Percentiles rank a stretch among this genome's conserved stretches.
phyloP scores from a whole-genome alignment of 371 early-diverging fungal genomes.

The Smittium culicis region DNA sequence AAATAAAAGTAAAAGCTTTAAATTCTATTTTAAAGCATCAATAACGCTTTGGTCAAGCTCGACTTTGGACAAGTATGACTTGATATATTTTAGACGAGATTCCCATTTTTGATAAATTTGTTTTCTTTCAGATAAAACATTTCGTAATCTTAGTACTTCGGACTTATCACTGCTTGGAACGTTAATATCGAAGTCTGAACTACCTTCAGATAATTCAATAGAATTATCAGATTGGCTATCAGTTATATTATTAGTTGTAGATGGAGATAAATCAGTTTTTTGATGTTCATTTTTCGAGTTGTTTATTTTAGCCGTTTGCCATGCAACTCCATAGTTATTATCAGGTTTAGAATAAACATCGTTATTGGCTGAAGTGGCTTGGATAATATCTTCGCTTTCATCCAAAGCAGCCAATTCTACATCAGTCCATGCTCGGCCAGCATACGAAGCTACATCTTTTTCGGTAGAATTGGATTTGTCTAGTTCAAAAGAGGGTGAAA shows the following conservation, averaged over 20 bases:
- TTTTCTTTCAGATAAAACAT: background rate
- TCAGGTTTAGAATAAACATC: background rate
- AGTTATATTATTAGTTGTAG: too few species aligned
- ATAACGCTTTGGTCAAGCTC: background rate
- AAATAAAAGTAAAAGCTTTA: background rate
- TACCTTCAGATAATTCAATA: background rate
- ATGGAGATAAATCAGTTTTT: too few species aligned
- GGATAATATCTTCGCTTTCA: background rate
- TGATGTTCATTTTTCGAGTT: background rate
- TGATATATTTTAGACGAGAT: background rate
- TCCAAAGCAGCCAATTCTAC: constrained; percentile 9
- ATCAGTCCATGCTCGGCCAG: constrained; percentile 9
- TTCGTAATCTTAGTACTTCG: background rate
- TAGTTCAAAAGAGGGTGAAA: background rate
- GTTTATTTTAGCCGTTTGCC: constrained; percentile 10
- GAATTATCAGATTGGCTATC: background rate
- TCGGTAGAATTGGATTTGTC: background rate
- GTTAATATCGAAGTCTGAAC: background rate
- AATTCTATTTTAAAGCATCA: background rate
- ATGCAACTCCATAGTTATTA: constrained; percentile 1
- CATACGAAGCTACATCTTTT: background rate
- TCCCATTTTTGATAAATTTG: background rate
- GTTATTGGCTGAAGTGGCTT: background rate
- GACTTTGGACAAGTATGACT: background rate
- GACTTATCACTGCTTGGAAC: background rate